A percentile compares a stretch with the other conserved stretches of the same genome.
These are phyloP conservation scores for Tuber aestivum DNA, from an alignment of 495 filamentous ascomycete genomes.

Conservation along the genomic window DNA sequence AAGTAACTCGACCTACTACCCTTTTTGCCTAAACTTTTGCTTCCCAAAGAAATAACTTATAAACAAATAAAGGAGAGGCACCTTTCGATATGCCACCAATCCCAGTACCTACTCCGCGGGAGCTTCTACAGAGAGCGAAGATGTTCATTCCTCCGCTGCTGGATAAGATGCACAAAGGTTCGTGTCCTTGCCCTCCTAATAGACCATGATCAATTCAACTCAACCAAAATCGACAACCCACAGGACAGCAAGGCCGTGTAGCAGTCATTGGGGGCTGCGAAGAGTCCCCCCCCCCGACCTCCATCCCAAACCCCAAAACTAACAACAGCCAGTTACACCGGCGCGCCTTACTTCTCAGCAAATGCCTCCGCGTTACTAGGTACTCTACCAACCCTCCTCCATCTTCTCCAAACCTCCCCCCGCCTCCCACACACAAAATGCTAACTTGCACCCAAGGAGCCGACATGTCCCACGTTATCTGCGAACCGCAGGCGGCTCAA, in stretches of 20 bases:
- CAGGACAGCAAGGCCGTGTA: constrained; percentile 86
- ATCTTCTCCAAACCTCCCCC: constrained; percentile 25
- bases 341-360: constrained; percentile 95
- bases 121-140: constrained; percentile 72
- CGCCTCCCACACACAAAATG: too few species aligned
- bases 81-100: constrained; percentile 33
- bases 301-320: not conserved
- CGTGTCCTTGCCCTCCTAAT: constrained; percentile 8
- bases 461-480: constrained; percentile 94
- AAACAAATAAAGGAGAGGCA: not conserved
- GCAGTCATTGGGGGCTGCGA: constrained; percentile 92
- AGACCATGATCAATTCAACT: constrained; percentile 22
- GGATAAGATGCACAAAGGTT: constrained; percentile 95
- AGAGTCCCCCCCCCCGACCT: constrained; percentile 52
- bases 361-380: constrained; percentile 81
- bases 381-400: constrained; percentile 45
- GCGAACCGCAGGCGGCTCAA: constrained; percentile 75
- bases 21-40: not conserved
- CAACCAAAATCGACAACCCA: not conserved
- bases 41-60: not conserved
- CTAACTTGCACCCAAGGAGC: constrained; percentile 51
- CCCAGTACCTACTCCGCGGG: constrained; percentile 52
- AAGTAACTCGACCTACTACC: not conserved
- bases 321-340: constrained; percentile 62
- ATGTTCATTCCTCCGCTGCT: constrained; percentile 92